Evolutionary conservation across 1,284 basidiomycete genomes (phyloP).

Genomic region (Sanghuangporus baumii): DNA sequence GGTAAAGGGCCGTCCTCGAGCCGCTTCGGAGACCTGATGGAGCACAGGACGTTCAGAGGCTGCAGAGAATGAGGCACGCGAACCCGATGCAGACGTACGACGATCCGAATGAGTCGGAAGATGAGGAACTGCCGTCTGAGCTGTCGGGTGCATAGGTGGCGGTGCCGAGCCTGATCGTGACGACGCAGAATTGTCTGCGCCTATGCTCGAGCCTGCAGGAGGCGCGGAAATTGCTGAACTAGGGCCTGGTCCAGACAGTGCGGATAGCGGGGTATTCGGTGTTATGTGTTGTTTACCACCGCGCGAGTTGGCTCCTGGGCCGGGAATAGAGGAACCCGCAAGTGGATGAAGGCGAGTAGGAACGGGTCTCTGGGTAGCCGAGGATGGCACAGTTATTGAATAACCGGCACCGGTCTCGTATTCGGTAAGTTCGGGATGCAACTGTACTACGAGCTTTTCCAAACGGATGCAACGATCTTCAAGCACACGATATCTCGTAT

Average conservation of each 20-base stretch:
- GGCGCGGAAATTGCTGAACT: neutral
- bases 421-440: constrained; percentile 11
- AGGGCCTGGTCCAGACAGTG: neutral
- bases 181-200: neutral
- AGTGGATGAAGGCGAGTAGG: neutral
- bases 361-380: neutral
- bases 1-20: neutral
- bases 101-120: constrained; percentile 1
- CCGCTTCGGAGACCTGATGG: constrained; percentile 1
- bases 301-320: neutral
- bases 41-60: constrained; percentile 3
- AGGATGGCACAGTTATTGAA: neutral
- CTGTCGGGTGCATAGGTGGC: neutral
- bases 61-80: constrained; percentile 4
- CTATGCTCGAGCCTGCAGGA: neutral
- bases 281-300: neutral
- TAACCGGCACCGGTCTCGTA: neutral
- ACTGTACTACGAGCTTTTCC: constrained; percentile 9
- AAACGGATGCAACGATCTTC: constrained; percentile 14
- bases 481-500: constrained; percentile 19
- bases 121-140: constrained; percentile 3
- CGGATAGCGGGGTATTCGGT: constrained; percentile 2
- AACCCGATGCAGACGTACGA: constrained; percentile 6
- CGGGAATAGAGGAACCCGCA: neutral
- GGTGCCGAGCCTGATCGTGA: constrained; percentile 8